These are phyloP conservation scores for Hymenoscyphus salicellus DNA, from an alignment of 2,329 filamentous ascomycete genomes.

Conservation along the genomic window DNA sequence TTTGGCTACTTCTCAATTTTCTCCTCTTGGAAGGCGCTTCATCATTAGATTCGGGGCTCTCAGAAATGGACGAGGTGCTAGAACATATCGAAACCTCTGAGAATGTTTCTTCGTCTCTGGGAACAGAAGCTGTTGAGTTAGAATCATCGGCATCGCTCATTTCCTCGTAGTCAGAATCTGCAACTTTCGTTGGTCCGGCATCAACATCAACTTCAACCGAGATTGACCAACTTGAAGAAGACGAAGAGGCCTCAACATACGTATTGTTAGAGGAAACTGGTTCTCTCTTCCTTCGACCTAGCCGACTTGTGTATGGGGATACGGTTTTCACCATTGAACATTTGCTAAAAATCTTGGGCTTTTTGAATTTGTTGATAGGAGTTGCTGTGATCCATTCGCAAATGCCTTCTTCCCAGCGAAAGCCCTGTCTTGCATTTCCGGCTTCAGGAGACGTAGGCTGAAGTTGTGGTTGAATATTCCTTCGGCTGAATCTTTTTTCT, in stretches of 20 bases:
- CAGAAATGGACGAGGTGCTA: background rate
- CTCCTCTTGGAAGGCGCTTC: background rate
- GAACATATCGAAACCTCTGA: constrained; percentile 11
- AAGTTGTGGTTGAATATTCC: constrained; percentile 5
- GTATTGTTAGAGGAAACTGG: background rate
- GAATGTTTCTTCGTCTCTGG: constrained; percentile 11
- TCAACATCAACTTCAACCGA: too few species aligned
- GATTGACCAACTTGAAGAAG: too few species aligned
- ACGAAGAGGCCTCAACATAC: background rate
- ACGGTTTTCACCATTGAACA: background rate
- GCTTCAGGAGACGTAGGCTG: constrained; percentile 7
- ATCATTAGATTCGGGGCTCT: background rate
- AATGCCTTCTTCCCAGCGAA: constrained; percentile 55
- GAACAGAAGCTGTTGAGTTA: constrained; percentile 5
- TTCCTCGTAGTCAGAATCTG: background rate
- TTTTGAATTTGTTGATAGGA: constrained; percentile 36
- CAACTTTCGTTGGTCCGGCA: background rate
- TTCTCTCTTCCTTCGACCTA: background rate
- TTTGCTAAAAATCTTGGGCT: background rate
- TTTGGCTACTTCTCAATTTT: background rate
- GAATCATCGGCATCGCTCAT: constrained; percentile 4
- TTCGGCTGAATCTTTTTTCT: constrained; percentile 22
- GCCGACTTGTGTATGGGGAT: background rate
- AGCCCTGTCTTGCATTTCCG: constrained; percentile 31
- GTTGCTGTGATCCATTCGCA: constrained; percentile 54